A percentile compares a stretch with the other conserved stretches of the same genome.
These are phyloP conservation scores for Silene vulgaris DNA, from an alignment of 179 eudicot genomes.

Conservation along the genomic window DNA sequence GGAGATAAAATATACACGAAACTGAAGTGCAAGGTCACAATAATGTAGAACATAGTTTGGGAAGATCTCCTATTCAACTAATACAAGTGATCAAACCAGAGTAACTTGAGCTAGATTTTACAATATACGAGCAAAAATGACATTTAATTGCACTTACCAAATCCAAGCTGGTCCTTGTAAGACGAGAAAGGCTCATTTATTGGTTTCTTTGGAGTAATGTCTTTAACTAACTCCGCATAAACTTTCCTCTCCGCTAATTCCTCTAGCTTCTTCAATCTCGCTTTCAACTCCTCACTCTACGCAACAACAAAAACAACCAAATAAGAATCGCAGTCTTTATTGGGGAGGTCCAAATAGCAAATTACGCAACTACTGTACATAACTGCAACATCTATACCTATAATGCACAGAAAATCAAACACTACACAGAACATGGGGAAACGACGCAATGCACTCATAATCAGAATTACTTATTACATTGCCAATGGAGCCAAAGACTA, in stretches of 20 bases:
- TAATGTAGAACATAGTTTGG: neutral
- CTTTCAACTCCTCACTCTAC: slow-evolving; percentile 67
- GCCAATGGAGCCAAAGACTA: too few relatives aligned
- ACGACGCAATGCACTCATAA: too few relatives aligned
- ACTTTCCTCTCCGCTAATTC: slow-evolving; percentile 67
- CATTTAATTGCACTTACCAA: slow-evolving; percentile 38
- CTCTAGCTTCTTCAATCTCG: slow-evolving; percentile 54
- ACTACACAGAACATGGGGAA: too few relatives aligned
- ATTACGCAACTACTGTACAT: neutral
- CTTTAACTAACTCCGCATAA: slow-evolving; percentile 69
- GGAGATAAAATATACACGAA: neutral
- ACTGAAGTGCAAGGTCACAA: neutral
- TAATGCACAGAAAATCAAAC: neutral
- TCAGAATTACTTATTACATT: too few relatives aligned
- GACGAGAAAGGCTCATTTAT: slow-evolving; percentile 65
- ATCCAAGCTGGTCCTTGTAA: slow-evolving; percentile 76
- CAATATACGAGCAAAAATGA: neutral
- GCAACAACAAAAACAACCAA: slow-evolving; percentile 11
- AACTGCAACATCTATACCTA: too few relatives aligned
- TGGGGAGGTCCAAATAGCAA: neutral
- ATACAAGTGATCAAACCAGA: neutral
- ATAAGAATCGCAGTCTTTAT: neutral
- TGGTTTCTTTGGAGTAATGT: slow-evolving; percentile 52
- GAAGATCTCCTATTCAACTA: neutral
- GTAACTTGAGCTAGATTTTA: slow-evolving; percentile 1